phyloP scores from a whole-genome alignment of 75 land plant genomes.

The Cunninghamia lanceolata region DNA sequence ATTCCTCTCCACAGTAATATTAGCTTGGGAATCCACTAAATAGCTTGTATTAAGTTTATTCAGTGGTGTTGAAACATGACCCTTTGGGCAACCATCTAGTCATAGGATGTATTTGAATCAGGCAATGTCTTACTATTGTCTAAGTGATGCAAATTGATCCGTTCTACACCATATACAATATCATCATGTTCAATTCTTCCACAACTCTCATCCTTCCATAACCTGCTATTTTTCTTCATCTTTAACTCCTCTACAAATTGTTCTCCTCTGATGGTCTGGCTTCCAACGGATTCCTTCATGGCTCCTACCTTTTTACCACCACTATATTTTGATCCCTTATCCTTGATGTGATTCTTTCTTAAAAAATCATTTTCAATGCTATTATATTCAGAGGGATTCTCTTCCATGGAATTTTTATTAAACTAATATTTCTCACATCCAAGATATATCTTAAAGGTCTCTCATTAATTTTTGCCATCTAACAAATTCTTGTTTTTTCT shows the following conservation, averaged over 20 bases:
- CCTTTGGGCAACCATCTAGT: not conserved
- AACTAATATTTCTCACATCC: too few relatives aligned
- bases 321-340: too few relatives aligned
- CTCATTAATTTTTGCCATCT: too few relatives aligned
- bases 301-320: too few relatives aligned
- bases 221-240: not conserved
- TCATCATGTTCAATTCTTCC: conserved; percentile 10
- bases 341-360: too few relatives aligned
- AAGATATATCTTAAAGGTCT: too few relatives aligned
- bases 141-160: not conserved
- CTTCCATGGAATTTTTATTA: too few relatives aligned
- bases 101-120: not conserved
- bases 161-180: not conserved
- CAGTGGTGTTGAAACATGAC: not conserved
- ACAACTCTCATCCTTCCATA: not conserved
- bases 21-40: not conserved
- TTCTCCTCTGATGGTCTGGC: not conserved
- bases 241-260: not conserved
- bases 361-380: too few relatives aligned
- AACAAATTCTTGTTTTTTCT: too few relatives aligned
- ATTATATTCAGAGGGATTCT: too few relatives aligned
- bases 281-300: too few relatives aligned
- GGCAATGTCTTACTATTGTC: not conserved
- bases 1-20: not conserved
- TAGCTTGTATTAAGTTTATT: not conserved